Evolutionary conservation across 2,329 filamentous ascomycete species (phyloP).

Genomic region (Colletotrichum caudatum): DNA sequence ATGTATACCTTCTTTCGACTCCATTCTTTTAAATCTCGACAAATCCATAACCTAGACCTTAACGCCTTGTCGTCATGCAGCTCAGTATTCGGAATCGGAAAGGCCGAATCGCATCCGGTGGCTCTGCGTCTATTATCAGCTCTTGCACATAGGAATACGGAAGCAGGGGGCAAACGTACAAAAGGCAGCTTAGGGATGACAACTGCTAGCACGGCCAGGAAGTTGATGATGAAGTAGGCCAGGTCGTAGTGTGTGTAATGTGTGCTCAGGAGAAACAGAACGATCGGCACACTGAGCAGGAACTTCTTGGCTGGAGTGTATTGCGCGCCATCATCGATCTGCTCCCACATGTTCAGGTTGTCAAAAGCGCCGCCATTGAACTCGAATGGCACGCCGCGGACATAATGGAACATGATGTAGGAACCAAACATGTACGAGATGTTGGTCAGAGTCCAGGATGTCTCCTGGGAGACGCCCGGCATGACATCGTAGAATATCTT

Average conservation of each 20-base stretch:
- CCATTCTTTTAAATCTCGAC: constrained; percentile 37
- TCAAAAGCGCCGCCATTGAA: constrained; percentile 99
- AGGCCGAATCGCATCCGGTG: constrained; percentile 82
- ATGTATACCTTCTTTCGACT: constrained; percentile 40
- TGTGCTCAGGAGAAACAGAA: constrained; percentile 94
- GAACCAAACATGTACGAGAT: constrained; percentile 99
- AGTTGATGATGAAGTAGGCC: constrained; percentile 97
- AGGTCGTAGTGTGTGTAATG: constrained; percentile 99
- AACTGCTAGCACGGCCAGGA: constrained; percentile 89
- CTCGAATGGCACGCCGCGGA: constrained; percentile 96
- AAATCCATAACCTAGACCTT: constrained; percentile 34
- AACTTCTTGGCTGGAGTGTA: constrained; percentile 99
- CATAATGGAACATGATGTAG: constrained; percentile 99
- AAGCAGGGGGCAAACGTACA: constrained; percentile 67
- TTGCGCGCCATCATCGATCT: constrained; percentile 98
- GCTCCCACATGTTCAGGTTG: constrained; percentile 99
- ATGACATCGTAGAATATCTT: constrained; percentile 99
- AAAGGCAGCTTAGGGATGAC: constrained; percentile 97
- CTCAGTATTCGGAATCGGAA: constrained; percentile 73
- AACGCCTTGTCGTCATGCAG: constrained; percentile 37
- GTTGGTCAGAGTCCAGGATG: constrained; percentile 98
- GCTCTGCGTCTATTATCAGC: constrained; percentile 65
- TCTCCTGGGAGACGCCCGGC: constrained; percentile 95
- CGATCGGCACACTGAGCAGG: constrained; percentile 91
- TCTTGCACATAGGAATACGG: constrained; percentile 26